Percentiles rank a stretch among this genome's conserved stretches.
phyloP scores from a whole-genome alignment of 352 stramenopile species.

The Globisporangium ultimum region DNA sequence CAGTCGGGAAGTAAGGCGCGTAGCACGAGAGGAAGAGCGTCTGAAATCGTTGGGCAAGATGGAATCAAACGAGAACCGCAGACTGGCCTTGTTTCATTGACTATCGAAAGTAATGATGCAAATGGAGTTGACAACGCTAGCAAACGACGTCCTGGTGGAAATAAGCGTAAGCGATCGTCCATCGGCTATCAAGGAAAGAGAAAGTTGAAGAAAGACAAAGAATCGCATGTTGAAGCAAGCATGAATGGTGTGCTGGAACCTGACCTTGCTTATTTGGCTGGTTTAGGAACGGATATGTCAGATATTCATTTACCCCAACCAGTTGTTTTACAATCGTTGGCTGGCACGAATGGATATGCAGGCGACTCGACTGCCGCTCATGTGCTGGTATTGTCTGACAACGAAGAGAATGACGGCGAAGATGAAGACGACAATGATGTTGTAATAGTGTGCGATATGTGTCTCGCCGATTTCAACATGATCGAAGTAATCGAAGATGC shows the following conservation, averaged over 20 bases:
- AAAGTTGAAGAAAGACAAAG: conserved; percentile 3
- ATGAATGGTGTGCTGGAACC: background rate
- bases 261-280: background rate
- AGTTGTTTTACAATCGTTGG: background rate
- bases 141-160: conserved; percentile 3
- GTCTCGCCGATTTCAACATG: conserved; percentile 73
- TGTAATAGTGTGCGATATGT: conserved; percentile 75
- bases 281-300: background rate
- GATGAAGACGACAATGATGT: conserved; percentile 38
- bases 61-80: background rate
- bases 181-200: conserved; percentile 14
- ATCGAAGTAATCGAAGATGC: conserved; percentile 46
- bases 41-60: background rate
- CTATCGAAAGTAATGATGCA: background rate
- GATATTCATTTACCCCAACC: conserved; percentile 12
- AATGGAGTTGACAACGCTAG: background rate
- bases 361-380: conserved; percentile 21
- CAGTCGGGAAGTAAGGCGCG: conserved; percentile 9
- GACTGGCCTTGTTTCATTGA: background rate
- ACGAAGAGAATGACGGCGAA: conserved; percentile 33
- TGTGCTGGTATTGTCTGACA: conserved; percentile 38
- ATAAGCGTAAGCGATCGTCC: conserved; percentile 28
- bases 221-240: background rate
- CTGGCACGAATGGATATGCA: conserved; percentile 16
- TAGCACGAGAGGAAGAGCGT: background rate